Evolutionary conservation across 2,329 filamentous ascomycete species (phyloP).

Genomic region (Sporothrix pallida): DNA sequence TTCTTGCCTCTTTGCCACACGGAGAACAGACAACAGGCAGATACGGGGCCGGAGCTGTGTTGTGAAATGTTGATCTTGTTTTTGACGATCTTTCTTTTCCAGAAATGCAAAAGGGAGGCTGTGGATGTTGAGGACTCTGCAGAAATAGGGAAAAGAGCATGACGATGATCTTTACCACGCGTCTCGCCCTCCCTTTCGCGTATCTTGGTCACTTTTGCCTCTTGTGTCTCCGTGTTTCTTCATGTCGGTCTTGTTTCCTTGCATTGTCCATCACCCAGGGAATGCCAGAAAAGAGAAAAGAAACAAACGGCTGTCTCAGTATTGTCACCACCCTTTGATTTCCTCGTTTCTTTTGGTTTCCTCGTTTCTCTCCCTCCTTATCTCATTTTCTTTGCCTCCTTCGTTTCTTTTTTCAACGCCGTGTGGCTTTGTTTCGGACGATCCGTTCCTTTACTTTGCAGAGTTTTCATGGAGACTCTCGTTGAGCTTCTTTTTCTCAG

Average conservation of each 20-base stretch:
- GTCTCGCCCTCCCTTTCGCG: background rate
- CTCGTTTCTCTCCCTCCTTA: background rate
- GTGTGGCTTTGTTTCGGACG: slow-evolving; percentile 28
- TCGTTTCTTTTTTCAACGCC: background rate
- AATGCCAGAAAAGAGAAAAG: background rate
- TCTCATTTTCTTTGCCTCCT: background rate
- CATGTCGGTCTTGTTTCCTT: slow-evolving; percentile 4
- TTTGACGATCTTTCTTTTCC: background rate
- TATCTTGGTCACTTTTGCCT: background rate
- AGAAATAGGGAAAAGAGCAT: background rate
- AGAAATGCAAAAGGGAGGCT: background rate
- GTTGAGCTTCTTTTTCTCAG: slow-evolving; percentile 5
- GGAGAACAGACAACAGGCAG: background rate
- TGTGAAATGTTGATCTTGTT: slow-evolving; percentile 10
- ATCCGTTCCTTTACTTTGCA: slow-evolving; percentile 9
- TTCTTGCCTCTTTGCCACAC: background rate
- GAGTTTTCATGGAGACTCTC: too few relatives aligned
- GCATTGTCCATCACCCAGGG: background rate
- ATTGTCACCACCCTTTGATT: background rate
- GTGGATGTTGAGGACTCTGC: background rate
- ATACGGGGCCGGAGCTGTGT: too few relatives aligned
- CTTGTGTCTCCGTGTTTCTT: background rate
- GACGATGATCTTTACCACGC: slow-evolving; percentile 4
- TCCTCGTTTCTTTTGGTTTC: background rate
- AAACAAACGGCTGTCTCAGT: slow-evolving; percentile 7